Evolutionary conservation across 352 stramenopile genomes (phyloP), one percentile per base, ranked within the genome.

Genomic region (Pythium folliculosum): DNA sequence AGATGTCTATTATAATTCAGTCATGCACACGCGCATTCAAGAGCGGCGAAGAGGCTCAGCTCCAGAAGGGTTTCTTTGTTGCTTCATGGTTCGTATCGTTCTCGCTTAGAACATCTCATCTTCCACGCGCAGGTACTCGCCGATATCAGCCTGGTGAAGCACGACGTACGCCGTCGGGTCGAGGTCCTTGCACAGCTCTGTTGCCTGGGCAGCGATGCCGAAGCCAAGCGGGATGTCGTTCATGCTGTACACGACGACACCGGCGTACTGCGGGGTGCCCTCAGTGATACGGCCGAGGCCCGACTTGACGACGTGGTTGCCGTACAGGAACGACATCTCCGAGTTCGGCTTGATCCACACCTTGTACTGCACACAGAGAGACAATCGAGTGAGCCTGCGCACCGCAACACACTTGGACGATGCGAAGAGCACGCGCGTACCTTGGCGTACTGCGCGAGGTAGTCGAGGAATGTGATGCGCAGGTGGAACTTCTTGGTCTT

Each of bases 301-400:
- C 30, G 90, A 97, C 84, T 99, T 99, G 64, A 98, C 92, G 14
- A 99, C 90, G 80, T 99, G 97, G 81, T 99, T 99, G 66, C 98
- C 98, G 75, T 99, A 99, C 25, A 99, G 78, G 82, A 99, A 99
- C 16, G 88, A 97, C 97, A 99, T 99, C 86, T 99, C 98, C 66
- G 96, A 97, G 78, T 96, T 98, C 27, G 96, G 94, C 84, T 99
- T 99, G 56, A 99, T 97, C 98, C 98, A 99, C 30, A 99, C 98
- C 78, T 99, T 99, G 91, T 99, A 98, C 86, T 95, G 65, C 45
- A 12, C 40, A 40, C 38, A 21, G 40, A 23, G 49, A 40, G 23
- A 50, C 69, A 40, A 43, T 27, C 9, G 49, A 38, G n/a, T 22
- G 62, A 10, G 37, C 27, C n/a, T n/a, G 63, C 22, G 10, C 27